Evolutionary conservation across 2,329 filamentous ascomycete genomes (phyloP).

Genomic region (Bipolaris victoriae): DNA sequence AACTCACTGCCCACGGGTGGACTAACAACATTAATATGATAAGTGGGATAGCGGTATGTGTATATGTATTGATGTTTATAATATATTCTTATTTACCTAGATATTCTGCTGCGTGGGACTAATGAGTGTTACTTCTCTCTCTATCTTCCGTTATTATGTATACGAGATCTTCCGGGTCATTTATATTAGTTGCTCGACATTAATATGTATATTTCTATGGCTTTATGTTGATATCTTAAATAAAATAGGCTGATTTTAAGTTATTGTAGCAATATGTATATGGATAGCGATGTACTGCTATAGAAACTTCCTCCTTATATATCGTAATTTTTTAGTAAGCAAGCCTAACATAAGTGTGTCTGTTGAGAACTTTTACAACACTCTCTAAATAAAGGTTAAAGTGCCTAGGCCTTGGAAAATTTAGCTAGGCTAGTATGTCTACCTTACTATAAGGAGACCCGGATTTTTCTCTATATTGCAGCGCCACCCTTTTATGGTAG

Average conservation of each 20-base stretch:
- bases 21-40: not conserved
- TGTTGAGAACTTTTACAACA: slow-evolving; percentile 16
- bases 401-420: slow-evolving; percentile 20
- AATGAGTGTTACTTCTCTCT: slow-evolving; percentile 11
- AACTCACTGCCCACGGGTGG: slow-evolving; percentile 6
- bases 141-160: not conserved
- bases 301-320: slow-evolving; percentile 15
- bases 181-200: slow-evolving; percentile 15
- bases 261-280: slow-evolving; percentile 12
- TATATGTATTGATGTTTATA: not conserved
- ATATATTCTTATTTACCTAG: not conserved
- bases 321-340: slow-evolving; percentile 22
- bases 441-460: slow-evolving; percentile 16
- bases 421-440: slow-evolving; percentile 22
- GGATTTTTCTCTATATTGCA: slow-evolving; percentile 20
- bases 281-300: slow-evolving; percentile 12
- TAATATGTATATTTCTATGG: slow-evolving; percentile 18
- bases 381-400: slow-evolving; percentile 15
- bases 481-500: slow-evolving; percentile 23
- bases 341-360: slow-evolving; percentile 11
- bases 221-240: slow-evolving; percentile 11
- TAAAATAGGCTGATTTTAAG: slow-evolving; percentile 4
- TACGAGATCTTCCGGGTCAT: slow-evolving; percentile 16
- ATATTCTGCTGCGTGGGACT: slow-evolving; percentile 6
- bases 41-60: slow-evolving; percentile 2